Evolutionary conservation across 2,329 filamentous ascomycete genomes (phyloP).

Genomic region (Neopestalotiopsis clavispora): DNA sequence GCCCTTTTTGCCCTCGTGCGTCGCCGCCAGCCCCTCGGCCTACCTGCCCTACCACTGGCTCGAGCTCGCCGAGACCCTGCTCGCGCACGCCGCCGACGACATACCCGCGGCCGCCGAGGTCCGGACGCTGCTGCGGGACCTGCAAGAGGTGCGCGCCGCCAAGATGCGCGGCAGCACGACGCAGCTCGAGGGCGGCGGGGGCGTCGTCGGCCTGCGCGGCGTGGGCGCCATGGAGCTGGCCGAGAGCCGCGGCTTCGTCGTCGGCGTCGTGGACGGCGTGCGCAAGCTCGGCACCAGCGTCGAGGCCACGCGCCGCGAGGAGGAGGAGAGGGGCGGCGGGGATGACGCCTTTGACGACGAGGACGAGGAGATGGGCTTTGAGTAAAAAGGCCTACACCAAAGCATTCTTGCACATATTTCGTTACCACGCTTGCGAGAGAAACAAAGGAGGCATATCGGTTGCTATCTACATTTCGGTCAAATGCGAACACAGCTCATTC

Average conservation of each 20-base stretch:
- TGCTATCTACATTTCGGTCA: too few relatives aligned
- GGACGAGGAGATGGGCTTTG: constrained; percentile 55
- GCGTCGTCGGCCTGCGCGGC: constrained; percentile 72
- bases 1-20: constrained; percentile 81
- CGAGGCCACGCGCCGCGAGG: constrained; percentile 78
- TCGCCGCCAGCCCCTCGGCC: constrained; percentile 68
- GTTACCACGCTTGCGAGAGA: background rate
- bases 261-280: constrained; percentile 85
- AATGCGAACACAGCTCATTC: too few relatives aligned
- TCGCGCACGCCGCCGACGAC: constrained; percentile 86
- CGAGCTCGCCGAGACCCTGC: constrained; percentile 84
- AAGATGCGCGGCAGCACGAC: constrained; percentile 82
- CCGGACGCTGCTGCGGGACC: constrained; percentile 75
- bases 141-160: constrained; percentile 86
- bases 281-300: constrained; percentile 81
- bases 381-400: background rate
- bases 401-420: background rate
- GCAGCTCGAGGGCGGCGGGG: constrained; percentile 72
- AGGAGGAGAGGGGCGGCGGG: constrained; percentile 71
- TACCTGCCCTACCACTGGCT: constrained; percentile 94
- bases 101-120: constrained; percentile 75
- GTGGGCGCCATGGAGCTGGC: constrained; percentile 93
- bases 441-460: too few relatives aligned
- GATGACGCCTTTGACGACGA: constrained; percentile 65
- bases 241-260: constrained; percentile 83